Evolutionary conservation across 192 early-diverging fungal species (phyloP).

Genomic region (Linnemannia zychae): DNA sequence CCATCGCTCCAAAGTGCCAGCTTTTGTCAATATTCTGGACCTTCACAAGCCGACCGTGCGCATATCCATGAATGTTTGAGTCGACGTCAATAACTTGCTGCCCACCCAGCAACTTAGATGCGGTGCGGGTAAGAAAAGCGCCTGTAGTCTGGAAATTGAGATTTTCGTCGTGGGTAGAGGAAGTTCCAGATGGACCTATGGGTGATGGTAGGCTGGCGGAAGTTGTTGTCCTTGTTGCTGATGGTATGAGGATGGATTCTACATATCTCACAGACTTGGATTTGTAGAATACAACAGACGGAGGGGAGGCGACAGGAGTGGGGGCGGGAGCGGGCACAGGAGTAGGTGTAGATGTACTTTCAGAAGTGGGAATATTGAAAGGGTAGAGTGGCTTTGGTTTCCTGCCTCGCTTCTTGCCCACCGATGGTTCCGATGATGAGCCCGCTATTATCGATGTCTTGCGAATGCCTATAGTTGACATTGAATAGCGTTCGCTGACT

Average conservation of each 20-base stretch:
- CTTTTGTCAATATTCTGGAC: constrained; percentile 56
- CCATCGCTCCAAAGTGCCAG: constrained; percentile 63
- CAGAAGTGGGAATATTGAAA: not conserved
- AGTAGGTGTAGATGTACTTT: not conserved
- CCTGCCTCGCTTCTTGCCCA: constrained; percentile 13
- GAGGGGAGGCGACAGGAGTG: not conserved
- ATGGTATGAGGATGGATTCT: not conserved
- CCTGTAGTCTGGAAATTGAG: constrained; percentile 60
- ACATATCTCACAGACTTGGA: not conserved
- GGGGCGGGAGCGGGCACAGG: not conserved
- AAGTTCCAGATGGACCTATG: not conserved
- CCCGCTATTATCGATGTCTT: not conserved
- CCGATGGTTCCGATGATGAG: not conserved
- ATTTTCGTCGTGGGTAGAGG: not conserved
- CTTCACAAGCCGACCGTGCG: constrained; percentile 56
- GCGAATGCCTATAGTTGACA: not conserved
- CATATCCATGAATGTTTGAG: constrained; percentile 64
- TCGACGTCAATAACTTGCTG: constrained; percentile 54
- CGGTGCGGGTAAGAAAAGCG: constrained; percentile 64
- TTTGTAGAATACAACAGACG: not conserved
- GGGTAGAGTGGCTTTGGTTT: constrained; percentile 24
- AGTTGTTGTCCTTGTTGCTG: not conserved
- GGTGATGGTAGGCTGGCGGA: not conserved
- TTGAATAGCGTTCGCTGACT: not conserved
- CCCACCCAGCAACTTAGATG: constrained; percentile 55